These are phyloP conservation scores for Vicia villosa DNA, from an alignment of 306 rosid genomes.

Conservation along the genomic window DNA sequence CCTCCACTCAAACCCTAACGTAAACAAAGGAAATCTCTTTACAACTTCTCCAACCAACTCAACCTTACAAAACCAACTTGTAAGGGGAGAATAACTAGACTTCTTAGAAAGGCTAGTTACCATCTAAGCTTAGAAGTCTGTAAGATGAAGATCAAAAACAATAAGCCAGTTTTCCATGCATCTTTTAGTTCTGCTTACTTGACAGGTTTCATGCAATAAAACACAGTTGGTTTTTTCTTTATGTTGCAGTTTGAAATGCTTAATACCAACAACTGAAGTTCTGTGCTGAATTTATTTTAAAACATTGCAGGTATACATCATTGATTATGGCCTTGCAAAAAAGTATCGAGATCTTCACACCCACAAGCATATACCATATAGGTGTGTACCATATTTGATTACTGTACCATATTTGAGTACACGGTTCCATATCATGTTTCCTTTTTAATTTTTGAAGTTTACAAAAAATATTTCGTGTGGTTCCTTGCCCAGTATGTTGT, in stretches of 20 bases:
- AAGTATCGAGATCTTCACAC: constrained; percentile 97
- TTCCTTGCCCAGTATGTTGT: background rate
- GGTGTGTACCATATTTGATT: constrained; percentile 52
- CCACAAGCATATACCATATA: constrained; percentile 96
- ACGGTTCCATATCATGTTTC: background rate
- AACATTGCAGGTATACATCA: constrained; percentile 75
- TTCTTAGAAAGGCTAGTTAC: too few species aligned
- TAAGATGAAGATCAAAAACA: background rate
- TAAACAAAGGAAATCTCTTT: too few species aligned
- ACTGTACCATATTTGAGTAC: constrained; percentile 17
- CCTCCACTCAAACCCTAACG: background rate
- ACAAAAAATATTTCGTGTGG: background rate
- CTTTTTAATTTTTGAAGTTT: constrained; percentile 18
- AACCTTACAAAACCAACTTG: too few species aligned
- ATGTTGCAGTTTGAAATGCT: constrained; percentile 9
- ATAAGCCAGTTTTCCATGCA: background rate
- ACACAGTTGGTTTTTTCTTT: constrained; percentile 28
- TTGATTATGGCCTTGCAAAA: constrained; percentile 97
- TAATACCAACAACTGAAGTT: constrained; percentile 12
- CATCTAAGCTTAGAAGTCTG: background rate
- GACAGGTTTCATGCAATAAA: background rate
- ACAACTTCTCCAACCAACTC: too few species aligned
- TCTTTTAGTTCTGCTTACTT: constrained; percentile 1
- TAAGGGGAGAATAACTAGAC: too few species aligned
- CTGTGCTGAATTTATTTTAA: constrained; percentile 26